Conservation (phyloP, 139 green algal genomes). For the Diplosphaera chodatii region DNA sequence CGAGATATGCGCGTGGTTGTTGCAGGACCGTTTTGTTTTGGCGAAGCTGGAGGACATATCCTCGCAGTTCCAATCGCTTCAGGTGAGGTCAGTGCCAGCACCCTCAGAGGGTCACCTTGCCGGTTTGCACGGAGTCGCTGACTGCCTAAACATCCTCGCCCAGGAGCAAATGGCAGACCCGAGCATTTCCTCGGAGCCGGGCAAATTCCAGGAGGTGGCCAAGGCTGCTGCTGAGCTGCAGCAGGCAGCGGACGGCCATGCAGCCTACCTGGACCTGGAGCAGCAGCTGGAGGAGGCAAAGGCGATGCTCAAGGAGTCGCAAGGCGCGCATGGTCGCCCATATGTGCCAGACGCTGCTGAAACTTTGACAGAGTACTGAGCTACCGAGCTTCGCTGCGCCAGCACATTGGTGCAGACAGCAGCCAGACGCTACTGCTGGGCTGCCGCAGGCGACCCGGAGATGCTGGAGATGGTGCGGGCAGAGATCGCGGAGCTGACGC, state of each 20-base stretch:
- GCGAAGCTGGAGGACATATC: conserved; percentile 44
- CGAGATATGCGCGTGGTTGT: too few species aligned
- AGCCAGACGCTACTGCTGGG: too few species aligned
- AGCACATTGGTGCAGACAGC: too few species aligned
- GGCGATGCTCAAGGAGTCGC: conserved; percentile 55
- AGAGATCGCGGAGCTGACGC: conserved; percentile 55
- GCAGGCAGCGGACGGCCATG: conserved; percentile 47
- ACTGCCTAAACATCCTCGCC: background rate
- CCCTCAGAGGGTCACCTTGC: background rate
- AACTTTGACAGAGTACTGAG: too few species aligned
- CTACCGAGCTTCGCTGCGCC: too few species aligned
- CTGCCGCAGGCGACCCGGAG: conserved; percentile 55
- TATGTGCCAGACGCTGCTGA: too few species aligned
- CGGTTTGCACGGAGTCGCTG: background rate
- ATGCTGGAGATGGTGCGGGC: conserved; percentile 66
- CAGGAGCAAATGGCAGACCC: conserved; percentile 77
- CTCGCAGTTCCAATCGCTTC: conserved; percentile 23
- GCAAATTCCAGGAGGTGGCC: conserved; percentile 73
- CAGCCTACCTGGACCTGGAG: conserved; percentile 44
- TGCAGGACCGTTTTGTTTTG: conserved; percentile 50
- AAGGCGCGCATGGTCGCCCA: too few species aligned
- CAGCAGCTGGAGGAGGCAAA: conserved; percentile 56
- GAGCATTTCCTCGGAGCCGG: conserved; percentile 49
- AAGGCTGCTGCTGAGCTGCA: conserved; percentile 70
- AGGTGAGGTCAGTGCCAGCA: background rate